Evolutionary conservation across 2,329 filamentous ascomycete genomes (phyloP).

Genomic region (Scytalidium lignicola): DNA sequence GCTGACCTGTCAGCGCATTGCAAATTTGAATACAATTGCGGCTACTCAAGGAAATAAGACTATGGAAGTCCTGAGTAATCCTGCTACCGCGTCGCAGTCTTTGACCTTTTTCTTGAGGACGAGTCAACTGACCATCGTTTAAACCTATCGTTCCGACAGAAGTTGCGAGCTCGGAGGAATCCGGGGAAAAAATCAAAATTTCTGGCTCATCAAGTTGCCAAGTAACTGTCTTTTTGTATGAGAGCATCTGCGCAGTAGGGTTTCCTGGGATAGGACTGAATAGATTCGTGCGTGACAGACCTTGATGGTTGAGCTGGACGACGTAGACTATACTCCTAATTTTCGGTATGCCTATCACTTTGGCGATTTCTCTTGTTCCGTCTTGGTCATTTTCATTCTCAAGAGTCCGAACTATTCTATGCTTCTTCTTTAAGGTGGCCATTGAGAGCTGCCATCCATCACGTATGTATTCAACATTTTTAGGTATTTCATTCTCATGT

Average conservation of each 20-base stretch:
- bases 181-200: conserved; percentile 1
- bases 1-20: too few relatives aligned
- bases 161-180: conserved; percentile 1
- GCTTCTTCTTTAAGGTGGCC: too few relatives aligned
- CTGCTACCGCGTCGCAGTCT: too few relatives aligned
- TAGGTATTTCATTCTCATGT: too few relatives aligned
- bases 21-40: too few relatives aligned
- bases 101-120: too few relatives aligned
- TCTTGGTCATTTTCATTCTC: background rate
- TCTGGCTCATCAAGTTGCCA: conserved; percentile 5
- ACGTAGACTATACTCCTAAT: conserved; percentile 1
- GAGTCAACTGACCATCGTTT: too few relatives aligned
- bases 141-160: background rate
- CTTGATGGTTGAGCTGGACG: conserved; percentile 1
- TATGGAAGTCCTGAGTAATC: too few relatives aligned
- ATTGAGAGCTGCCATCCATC: too few relatives aligned
- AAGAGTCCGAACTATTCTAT: background rate
- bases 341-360: background rate
- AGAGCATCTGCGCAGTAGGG: background rate
- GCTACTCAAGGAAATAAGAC: too few relatives aligned
- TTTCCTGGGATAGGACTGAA: conserved; percentile 1
- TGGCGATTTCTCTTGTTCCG: background rate
- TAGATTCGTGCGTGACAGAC: conserved; percentile 1
- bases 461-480: too few relatives aligned
- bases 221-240: background rate